Conservation (phyloP, 2,329 filamentous ascomycete species). For the Fusarium lyarnte region DNA sequence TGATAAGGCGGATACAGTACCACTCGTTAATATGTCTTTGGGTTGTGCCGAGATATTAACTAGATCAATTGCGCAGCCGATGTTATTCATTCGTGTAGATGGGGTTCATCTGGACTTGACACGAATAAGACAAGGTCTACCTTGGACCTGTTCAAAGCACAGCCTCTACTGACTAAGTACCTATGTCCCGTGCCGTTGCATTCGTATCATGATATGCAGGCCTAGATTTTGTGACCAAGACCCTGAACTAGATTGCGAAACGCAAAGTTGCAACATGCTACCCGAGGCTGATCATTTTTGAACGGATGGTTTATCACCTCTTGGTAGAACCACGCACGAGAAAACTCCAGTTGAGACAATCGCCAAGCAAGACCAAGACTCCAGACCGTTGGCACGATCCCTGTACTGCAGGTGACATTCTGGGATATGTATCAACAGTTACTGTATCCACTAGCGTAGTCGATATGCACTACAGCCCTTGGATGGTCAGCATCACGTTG, state of each 20-base stretch:
- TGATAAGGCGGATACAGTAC: slow-evolving; percentile 2
- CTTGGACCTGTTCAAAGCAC: neutral
- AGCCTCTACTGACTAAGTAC: neutral
- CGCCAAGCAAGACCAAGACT: neutral
- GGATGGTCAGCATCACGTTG: slow-evolving; percentile 17
- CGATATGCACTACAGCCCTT: neutral
- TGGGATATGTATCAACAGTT: neutral
- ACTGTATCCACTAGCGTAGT: neutral
- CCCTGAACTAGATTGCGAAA: neutral
- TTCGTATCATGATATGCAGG: neutral
- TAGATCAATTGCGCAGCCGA: neutral
- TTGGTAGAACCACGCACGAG: neutral
- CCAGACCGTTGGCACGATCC: neutral
- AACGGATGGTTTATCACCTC: neutral
- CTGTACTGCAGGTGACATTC: neutral
- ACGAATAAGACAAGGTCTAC: neutral
- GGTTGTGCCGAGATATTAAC: neutral
- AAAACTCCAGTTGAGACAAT: neutral
- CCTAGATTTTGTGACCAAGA: neutral
- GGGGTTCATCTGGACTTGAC: neutral
- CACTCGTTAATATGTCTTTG: neutral
- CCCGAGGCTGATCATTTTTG: neutral
- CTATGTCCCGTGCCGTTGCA: neutral
- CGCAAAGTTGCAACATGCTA: neutral
- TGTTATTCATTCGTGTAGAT: neutral